Conservation (phyloP, 2,329 filamentous ascomycete species). For the Acephala macrosclerotiorum region DNA sequence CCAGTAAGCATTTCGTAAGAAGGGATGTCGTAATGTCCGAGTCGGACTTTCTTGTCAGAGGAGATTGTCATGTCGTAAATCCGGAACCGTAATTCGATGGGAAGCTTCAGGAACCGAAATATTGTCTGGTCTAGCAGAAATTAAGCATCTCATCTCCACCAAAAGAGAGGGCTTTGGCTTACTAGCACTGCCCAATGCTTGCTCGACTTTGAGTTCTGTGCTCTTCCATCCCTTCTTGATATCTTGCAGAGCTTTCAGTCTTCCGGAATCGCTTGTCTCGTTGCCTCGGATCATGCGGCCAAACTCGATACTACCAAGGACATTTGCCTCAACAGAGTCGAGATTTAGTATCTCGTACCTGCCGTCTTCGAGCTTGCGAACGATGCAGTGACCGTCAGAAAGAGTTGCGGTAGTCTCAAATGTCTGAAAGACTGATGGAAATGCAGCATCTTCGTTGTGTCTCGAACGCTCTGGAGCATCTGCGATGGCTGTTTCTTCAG, state of each 20-base stretch:
- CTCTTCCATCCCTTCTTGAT: conserved; percentile 1
- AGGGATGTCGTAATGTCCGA: neutral
- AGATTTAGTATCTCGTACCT: conserved; percentile 11
- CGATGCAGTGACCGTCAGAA: conserved; percentile 2
- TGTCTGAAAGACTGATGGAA: too few species aligned
- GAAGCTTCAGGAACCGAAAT: conserved; percentile 14
- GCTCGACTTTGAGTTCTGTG: conserved; percentile 7
- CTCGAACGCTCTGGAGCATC: too few species aligned
- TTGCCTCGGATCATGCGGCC: conserved; percentile 7
- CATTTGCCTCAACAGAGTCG: neutral
- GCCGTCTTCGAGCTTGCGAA: conserved; percentile 7
- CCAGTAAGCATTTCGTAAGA: neutral
- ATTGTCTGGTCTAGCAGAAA: neutral
- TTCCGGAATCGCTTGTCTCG: neutral
- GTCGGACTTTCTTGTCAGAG: neutral
- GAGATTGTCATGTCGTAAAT: conserved; percentile 6
- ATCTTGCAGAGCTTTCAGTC: neutral
- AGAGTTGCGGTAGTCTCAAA: neutral
- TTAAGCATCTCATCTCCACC: neutral
- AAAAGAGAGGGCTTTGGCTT: neutral
- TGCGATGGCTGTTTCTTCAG: too few species aligned
- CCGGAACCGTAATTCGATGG: conserved; percentile 1
- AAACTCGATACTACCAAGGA: conserved; percentile 2
- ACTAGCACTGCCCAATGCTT: conserved; percentile 14
- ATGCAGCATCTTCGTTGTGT: too few species aligned